phyloP scores from a whole-genome alignment of 805 yeast species.

The Torulaspora microellipsoides region DNA sequence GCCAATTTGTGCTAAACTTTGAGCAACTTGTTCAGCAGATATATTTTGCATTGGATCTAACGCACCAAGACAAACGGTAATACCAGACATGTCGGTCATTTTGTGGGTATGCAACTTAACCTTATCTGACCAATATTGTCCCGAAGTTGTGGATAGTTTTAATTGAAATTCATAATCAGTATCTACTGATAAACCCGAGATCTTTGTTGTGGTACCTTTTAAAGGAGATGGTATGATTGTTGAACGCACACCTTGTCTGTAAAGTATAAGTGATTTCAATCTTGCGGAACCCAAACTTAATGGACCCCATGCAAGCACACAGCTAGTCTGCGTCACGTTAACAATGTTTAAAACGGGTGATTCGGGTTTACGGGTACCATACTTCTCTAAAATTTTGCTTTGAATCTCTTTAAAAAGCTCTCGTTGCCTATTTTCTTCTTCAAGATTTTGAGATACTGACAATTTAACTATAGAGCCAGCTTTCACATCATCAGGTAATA shows the following conservation, averaged over 20 bases:
- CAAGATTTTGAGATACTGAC: conserved; percentile 71
- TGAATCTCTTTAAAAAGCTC: conserved; percentile 61
- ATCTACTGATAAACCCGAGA: conserved; percentile 89
- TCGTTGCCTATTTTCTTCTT: conserved; percentile 58
- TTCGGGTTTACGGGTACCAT: conserved; percentile 69
- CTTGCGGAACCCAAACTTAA: conserved; percentile 78
- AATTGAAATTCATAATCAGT: conserved; percentile 74
- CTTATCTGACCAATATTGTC: conserved; percentile 65
- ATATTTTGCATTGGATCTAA: conserved; percentile 52
- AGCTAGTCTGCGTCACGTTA: conserved; percentile 89
- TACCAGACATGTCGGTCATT: conserved; percentile 93
- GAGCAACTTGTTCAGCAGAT: conserved; percentile 52
- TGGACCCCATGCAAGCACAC: conserved; percentile 92
- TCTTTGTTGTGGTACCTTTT: conserved; percentile 72
- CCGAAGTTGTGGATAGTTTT: conserved; percentile 83
- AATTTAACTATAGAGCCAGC: conserved; percentile 92
- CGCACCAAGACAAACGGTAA: conserved; percentile 85
- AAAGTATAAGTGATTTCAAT: conserved; percentile 69
- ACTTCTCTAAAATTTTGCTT: conserved; percentile 62
- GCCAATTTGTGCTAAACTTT: conserved; percentile 63
- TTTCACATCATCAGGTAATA: conserved; percentile 81
- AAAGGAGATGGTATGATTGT: conserved; percentile 84
- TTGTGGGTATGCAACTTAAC: conserved; percentile 80
- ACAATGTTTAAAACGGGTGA: conserved; percentile 62
- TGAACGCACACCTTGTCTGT: conserved; percentile 55